Evolutionary conservation across 495 filamentous ascomycete genomes (phyloP), one percentile per base, ranked within the genome.

Genomic region (Lasiosphaeris hirsuta): DNA sequence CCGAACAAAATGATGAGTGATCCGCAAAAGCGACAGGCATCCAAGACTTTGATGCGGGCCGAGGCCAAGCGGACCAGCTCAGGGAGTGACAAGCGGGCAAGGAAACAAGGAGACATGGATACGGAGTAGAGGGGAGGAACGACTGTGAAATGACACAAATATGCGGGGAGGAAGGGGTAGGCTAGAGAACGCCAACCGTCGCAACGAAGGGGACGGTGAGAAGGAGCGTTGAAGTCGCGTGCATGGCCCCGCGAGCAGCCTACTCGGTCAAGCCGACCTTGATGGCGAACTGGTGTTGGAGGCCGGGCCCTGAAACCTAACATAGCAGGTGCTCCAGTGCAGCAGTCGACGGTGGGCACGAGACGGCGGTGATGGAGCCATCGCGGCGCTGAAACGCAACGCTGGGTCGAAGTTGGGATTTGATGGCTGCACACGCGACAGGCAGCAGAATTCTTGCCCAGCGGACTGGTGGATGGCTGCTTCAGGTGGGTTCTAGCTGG

Each of bases 371-470:
- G 23, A 30, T 5, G 23, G 23, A 30, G 41, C 41, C 41, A 44
- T 44, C 18, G 41, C 18, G 42, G 15, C 8, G 42, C 17, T 56
- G 53, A 46, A 55, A 56, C 33, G 17, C 49, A n/a, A 51, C 49
- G 49, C 13, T 14, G 49, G 10, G 52, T 45, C 10, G 23, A 47
- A 18, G n/a, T 10, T n/a, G 36, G 3, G 10, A 13, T 34, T 51
- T 47, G n/a, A 46, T 46, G 17, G 30, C 19, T 13, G 46, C 10
- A 37, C 35, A 30, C 49, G n/a, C 1, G 2, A 15, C 33, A 58
- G 56, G 56, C 56, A 58, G 44, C 56, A 51, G 56, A 52, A 58
- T 58, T 58, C 35, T 18, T 13, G 2, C 38, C 19, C 14, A 14
- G 14, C 3, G 4, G 18, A 39, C 38, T 52, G 47, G 56, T 57